Conservation (phyloP, 129 eudicot genomes). For the Heracleum sosnowskyi region DNA sequence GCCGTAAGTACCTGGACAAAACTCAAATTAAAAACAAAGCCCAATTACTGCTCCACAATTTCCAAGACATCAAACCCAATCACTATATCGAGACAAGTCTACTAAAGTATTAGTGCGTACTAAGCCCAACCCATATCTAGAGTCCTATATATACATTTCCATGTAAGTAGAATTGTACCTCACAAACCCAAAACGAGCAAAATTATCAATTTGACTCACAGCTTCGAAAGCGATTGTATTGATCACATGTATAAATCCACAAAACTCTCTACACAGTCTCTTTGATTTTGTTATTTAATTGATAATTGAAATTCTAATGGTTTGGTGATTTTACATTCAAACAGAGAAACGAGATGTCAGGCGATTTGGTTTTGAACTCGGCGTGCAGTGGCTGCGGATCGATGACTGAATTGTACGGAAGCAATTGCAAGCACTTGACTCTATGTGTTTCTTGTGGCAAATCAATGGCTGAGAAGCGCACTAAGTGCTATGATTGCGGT, state of each 20-base stretch:
- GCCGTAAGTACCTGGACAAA: too few species aligned
- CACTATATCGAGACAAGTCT: too few species aligned
- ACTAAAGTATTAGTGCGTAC: too few species aligned
- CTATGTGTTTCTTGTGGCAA: slow-evolving; percentile 78
- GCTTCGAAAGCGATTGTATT: background rate
- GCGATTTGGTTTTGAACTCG: slow-evolving; percentile 70
- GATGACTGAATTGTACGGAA: slow-evolving; percentile 68
- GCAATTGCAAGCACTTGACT: slow-evolving; percentile 95
- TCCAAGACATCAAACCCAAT: too few species aligned
- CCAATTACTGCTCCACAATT: too few species aligned
- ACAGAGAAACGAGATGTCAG: slow-evolving; percentile 18
- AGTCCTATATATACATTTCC: too few species aligned
- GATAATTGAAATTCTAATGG: background rate
- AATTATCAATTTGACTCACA: background rate
- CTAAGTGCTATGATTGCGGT: slow-evolving; percentile 77
- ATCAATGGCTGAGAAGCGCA: slow-evolving; percentile 74
- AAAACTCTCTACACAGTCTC: background rate
- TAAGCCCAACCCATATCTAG: background rate
- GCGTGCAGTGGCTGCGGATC: slow-evolving; percentile 72
- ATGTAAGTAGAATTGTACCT: too few species aligned
- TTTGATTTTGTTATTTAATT: background rate
- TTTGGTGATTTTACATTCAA: background rate
- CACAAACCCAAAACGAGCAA: too few species aligned
- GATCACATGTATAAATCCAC: background rate
- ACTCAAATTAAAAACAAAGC: too few species aligned